phyloP scores from a whole-genome alignment of 805 yeast genomes.

The Saturnispora dispora region DNA sequence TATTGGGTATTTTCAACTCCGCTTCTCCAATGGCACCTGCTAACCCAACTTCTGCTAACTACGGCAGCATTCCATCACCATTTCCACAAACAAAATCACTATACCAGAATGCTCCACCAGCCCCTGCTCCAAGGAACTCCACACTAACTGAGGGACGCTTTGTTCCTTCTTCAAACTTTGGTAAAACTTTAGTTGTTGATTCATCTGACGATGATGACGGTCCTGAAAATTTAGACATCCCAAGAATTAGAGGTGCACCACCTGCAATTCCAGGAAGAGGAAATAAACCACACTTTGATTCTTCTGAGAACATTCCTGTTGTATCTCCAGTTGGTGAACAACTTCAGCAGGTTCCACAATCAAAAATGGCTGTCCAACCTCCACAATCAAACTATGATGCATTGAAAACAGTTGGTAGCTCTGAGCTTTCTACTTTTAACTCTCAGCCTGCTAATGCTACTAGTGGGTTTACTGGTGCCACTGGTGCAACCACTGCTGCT shows the following conservation, averaged over 20 bases:
- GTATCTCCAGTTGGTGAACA: slow-evolving; percentile 5
- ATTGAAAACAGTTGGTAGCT: slow-evolving; percentile 20
- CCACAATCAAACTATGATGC: slow-evolving; percentile 39
- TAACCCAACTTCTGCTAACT: slow-evolving; percentile 5
- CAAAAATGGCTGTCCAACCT: neutral
- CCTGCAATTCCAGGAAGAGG: slow-evolving; percentile 30
- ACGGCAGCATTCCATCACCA: slow-evolving; percentile 2
- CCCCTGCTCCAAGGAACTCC: slow-evolving; percentile 20
- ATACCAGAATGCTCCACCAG: slow-evolving; percentile 6
- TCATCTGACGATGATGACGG: slow-evolving; percentile 33
- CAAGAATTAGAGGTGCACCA: slow-evolving; percentile 18
- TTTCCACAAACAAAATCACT: slow-evolving; percentile 7
- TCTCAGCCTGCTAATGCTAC: slow-evolving; percentile 17
- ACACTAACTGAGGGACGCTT: slow-evolving; percentile 35
- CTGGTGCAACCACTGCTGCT: neutral
- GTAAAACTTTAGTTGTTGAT: slow-evolving; percentile 48
- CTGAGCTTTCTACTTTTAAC: slow-evolving; percentile 10
- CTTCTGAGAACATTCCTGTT: slow-evolving; percentile 11
- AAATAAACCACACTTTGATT: slow-evolving; percentile 27
- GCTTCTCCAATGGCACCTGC: slow-evolving; percentile 28
- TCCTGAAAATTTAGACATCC: slow-evolving; percentile 25
- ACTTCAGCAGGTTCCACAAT: slow-evolving; percentile 13
- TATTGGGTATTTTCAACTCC: slow-evolving; percentile 48
- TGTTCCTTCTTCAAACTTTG: slow-evolving; percentile 79
- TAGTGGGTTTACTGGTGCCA: slow-evolving; percentile 8